phyloP scores from a whole-genome alignment of 495 filamentous ascomycete species.

The Penicillium ochrochloron region DNA sequence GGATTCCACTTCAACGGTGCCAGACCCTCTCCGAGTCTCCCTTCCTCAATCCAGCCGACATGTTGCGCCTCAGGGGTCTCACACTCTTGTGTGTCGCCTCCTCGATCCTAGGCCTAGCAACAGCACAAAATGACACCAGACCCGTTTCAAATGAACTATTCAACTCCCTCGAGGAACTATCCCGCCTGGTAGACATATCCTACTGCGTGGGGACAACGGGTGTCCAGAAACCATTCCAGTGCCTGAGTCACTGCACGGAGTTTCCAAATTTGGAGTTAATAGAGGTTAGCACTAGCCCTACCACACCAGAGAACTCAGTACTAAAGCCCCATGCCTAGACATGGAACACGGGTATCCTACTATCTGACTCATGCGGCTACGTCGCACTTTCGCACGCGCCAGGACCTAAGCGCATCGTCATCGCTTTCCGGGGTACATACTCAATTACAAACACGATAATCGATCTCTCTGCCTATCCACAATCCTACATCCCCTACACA shows the following conservation, averaged over 20 bases:
- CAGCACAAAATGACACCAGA: conserved; percentile 18
- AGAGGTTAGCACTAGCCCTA: conserved; percentile 46
- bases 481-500: conserved; percentile 85
- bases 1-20: conserved; percentile 17
- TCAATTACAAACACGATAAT: conserved; percentile 87
- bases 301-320: not conserved
- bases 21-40: not conserved
- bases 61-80: conserved; percentile 13
- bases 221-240: conserved; percentile 79
- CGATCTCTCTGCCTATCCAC: conserved; percentile 85
- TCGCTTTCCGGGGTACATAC: conserved; percentile 96
- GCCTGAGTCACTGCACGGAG: conserved; percentile 79
- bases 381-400: conserved; percentile 79
- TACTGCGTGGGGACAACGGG: conserved; percentile 94
- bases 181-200: conserved; percentile 88
- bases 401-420: conserved; percentile 65
- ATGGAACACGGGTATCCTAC: conserved; percentile 86
- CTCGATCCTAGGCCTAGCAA: conserved; percentile 1
- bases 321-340: conserved; percentile 54
- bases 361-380: conserved; percentile 94
- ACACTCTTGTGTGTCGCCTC: conserved; percentile 6
- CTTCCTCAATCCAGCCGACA: conserved; percentile 9
- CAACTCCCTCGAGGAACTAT: conserved; percentile 78
- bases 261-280: conserved; percentile 80
- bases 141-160: conserved; percentile 69